Evolutionary conservation across 345 rosid species (phyloP).

Genomic region (Hypericum perforatum): DNA sequence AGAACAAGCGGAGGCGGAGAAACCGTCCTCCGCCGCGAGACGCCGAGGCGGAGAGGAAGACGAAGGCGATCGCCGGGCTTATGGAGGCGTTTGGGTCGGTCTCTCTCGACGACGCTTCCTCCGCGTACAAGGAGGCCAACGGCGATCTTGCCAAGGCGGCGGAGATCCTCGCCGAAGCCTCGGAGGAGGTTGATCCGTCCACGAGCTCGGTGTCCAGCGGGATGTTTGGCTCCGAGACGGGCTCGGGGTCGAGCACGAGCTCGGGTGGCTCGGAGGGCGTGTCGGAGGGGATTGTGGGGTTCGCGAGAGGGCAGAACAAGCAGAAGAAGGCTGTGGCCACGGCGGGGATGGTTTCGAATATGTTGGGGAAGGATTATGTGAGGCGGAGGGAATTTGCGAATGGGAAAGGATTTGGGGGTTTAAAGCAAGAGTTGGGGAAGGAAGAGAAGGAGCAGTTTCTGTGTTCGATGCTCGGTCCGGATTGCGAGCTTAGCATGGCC

Average conservation of each 20-base stretch:
- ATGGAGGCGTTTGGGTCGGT: conserved; percentile 44
- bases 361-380: conserved; percentile 69
- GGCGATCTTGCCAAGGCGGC: conserved; percentile 46
- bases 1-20: too few species aligned
- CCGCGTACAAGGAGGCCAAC: conserved; percentile 34
- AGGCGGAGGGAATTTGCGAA: conserved; percentile 25
- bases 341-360: conserved; percentile 74
- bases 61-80: conserved; percentile 18
- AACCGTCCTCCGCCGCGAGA: too few species aligned
- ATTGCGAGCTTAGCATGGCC: conserved; percentile 57
- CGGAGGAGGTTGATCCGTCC: conserved; percentile 23
- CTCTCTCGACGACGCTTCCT: conserved; percentile 39
- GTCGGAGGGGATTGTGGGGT: conserved; percentile 29
- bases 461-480: conserved; percentile 68
- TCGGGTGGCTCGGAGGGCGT: conserved; percentile 8
- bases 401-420: conserved; percentile 15
- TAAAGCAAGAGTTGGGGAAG: conserved; percentile 18
- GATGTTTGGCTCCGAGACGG: conserved; percentile 32
- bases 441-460: conserved; percentile 66
- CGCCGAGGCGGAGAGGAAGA: neutral
- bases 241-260: conserved; percentile 32
- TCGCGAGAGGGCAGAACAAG: conserved; percentile 28
- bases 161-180: conserved; percentile 24
- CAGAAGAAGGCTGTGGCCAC: conserved; percentile 56
- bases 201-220: conserved; percentile 37